Evolutionary conservation across 257 asterid genomes (phyloP).

Genomic region (Solanum sparsipilum): DNA sequence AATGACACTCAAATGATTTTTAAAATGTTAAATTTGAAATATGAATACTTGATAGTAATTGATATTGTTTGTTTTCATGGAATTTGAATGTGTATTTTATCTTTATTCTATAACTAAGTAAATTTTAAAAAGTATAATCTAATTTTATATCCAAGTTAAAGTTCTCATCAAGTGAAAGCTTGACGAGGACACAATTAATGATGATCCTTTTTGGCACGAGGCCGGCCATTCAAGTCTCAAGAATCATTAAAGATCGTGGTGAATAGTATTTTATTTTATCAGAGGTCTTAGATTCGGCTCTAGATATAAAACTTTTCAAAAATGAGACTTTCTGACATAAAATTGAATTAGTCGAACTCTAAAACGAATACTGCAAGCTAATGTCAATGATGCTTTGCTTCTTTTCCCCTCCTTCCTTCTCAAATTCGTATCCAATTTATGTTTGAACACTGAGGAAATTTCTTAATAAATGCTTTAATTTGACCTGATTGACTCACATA

Average conservation of each 20-base stretch:
- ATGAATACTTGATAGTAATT: not conserved
- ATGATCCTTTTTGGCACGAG: not conserved
- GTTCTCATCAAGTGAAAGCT: not conserved
- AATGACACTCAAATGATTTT: not conserved
- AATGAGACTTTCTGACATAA: not conserved
- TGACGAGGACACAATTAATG: not conserved
- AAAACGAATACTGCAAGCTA: too few species aligned
- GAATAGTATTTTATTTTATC: not conserved
- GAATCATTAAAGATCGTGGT: not conserved
- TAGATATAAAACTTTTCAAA: not conserved
- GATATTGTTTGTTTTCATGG: not conserved
- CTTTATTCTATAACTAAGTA: not conserved
- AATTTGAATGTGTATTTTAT: not conserved
- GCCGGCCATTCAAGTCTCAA: not conserved
- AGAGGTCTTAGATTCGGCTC: not conserved
- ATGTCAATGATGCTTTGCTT: not conserved
- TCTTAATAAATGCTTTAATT: not conserved
- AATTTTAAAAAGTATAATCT: not conserved
- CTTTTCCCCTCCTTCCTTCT: not conserved
- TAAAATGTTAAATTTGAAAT: not conserved
- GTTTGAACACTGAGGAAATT: not conserved
- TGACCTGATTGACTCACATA: not conserved
- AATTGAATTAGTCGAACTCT: rapidly evolving
- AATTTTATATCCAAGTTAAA: not conserved
- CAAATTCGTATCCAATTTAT: not conserved